Base-by-base conservation (phyloP, 2,329 filamentous ascomycete species). In the Calonectria crousiana region DNA sequence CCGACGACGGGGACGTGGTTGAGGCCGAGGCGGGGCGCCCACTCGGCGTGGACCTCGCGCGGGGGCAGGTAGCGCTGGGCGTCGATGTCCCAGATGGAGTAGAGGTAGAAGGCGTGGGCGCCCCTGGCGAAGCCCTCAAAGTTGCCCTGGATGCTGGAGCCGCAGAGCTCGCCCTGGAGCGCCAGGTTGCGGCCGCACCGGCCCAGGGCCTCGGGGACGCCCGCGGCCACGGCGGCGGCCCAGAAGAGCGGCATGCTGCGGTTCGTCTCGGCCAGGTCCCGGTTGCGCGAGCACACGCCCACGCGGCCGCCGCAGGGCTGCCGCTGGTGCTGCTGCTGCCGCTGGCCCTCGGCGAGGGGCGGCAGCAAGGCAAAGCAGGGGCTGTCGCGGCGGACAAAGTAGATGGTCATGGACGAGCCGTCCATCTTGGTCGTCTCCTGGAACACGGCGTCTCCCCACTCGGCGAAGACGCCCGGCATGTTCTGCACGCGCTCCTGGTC, bases 341-440 rank as follows among this genome's bases (percentile, higher is more conserved):
- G 53, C 32, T 41, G 14, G 32, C 62, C 62, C 10, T 23, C 51
- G 20, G 10, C 56, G 23, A 67, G 6, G 69, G 67, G 51, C 10
- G 79, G 76, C 6, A 84, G 77, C 13, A 56, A 44, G 9, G 28
- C 18, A 49, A 69, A 78, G 64, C 77, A 67, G 3, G 69, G 74
- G 28, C 77, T 82, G 28, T 78, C 56, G 23, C 74, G 69, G 36
- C 74, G 65, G 69, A 86, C 65, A 64, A 84, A 86, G 77, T 86
- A 87, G 28, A 83, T 77, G 0, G 83, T 84, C 82, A 85, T 86
- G 16, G 82, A 83, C 0, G 80, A 76, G 23, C 85, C 85, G 70
- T 86, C 85, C 79, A 86, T 82, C 79, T 87, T 86, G 74, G 81
- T 77, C 1, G 82, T 82, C 69, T 85, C 83, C 64, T 87, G 84